Evolutionary conservation across 139 green algal species (phyloP).

Genomic region (Bryopsis sp.): DNA sequence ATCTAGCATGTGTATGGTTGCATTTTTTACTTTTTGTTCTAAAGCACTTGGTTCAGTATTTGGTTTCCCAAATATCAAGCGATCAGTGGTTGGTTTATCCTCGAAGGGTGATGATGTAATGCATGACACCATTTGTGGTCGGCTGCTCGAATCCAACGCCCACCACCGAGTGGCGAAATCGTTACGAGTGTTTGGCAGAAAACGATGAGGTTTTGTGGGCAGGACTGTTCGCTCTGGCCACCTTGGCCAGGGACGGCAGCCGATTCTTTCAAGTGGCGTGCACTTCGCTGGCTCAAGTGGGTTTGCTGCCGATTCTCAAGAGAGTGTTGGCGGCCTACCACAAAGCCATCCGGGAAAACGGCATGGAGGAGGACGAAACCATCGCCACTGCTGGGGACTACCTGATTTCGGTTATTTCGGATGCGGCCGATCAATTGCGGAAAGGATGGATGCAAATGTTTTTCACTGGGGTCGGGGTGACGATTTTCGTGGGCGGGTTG

Average conservation of each 20-base stretch:
- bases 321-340: background rate
- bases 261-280: conserved; percentile 10
- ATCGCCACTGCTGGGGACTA: background rate
- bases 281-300: background rate
- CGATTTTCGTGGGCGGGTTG: background rate
- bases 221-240: conserved; percentile 39
- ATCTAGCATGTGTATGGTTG: too few relatives aligned
- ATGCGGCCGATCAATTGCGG: background rate
- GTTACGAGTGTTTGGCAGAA: conserved; percentile 22
- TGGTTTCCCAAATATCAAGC: too few relatives aligned
- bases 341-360: background rate
- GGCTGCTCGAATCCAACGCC: conserved; percentile 23
- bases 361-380: background rate
- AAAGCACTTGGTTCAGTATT: too few relatives aligned
- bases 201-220: conserved; percentile 50
- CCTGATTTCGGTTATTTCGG: conserved; percentile 7
- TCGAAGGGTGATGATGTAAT: conserved; percentile 44
- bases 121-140: conserved; percentile 37
- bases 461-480: background rate
- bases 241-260: conserved; percentile 39
- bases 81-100: too few relatives aligned
- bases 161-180: conserved; percentile 19
- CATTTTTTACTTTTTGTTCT: too few relatives aligned
- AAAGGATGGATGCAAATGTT: conserved; percentile 3
- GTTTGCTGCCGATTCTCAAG: background rate